These are phyloP conservation scores for Chamaenerion angustifolium DNA, from an alignment of 345 rosid genomes.

Conservation along the genomic window DNA sequence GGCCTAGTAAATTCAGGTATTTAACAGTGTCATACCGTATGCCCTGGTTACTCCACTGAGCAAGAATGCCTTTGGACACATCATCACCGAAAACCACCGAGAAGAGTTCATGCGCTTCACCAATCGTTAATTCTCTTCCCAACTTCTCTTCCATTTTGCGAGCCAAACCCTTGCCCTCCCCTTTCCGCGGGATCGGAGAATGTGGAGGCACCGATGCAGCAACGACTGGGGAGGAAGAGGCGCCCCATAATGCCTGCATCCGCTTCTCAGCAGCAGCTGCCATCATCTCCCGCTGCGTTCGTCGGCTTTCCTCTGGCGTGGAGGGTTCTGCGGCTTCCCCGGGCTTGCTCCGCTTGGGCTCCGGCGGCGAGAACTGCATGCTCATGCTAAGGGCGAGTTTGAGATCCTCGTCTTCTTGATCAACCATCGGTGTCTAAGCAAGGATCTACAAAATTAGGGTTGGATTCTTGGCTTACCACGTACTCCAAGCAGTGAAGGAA, in stretches of 20 bases:
- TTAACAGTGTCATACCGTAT: slow-evolving; percentile 41
- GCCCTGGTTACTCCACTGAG: slow-evolving; percentile 97
- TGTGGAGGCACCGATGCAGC: neutral
- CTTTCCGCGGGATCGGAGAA: neutral
- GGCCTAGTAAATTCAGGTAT: slow-evolving; percentile 20
- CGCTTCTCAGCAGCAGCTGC: slow-evolving; percentile 98
- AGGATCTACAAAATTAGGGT: too few relatives aligned
- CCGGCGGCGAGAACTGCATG: slow-evolving; percentile 82
- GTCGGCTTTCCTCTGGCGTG: slow-evolving; percentile 48
- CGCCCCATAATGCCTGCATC: slow-evolving; percentile 26
- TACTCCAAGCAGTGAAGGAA: too few relatives aligned
- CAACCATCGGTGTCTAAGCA: slow-evolving; percentile 40
- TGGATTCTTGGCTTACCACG: too few relatives aligned
- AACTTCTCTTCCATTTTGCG: slow-evolving; percentile 12
- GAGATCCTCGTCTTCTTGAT: slow-evolving; percentile 88
- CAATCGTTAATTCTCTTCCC: slow-evolving; percentile 19
- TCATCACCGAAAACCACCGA: slow-evolving; percentile 56
- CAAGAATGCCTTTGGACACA: slow-evolving; percentile 60
- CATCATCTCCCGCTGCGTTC: slow-evolving; percentile 80
- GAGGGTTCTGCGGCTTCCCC: slow-evolving; percentile 23
- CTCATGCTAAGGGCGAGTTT: slow-evolving; percentile 83
- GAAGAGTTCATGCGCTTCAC: slow-evolving; percentile 58
- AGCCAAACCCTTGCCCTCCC: neutral
- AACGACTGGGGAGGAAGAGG: neutral
- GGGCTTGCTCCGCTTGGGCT: slow-evolving; percentile 88